A percentile compares a stretch with the other conserved stretches of the same genome.
Evolutionary conservation across 176 grass and related monocot species (phyloP).

Genomic region (Thinopyrum elongatum): DNA sequence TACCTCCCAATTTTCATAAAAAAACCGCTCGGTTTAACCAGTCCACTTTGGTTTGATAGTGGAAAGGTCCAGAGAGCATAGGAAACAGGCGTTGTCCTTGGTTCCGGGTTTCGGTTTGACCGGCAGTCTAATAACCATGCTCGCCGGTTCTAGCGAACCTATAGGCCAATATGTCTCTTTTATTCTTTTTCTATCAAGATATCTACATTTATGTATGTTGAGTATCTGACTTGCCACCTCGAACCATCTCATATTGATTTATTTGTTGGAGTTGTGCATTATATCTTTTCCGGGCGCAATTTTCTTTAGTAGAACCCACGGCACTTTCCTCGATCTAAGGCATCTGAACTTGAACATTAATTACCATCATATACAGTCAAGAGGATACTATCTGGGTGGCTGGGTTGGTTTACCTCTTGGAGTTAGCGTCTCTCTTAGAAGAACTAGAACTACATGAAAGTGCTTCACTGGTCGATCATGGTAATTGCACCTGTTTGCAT

Average conservation of each 20-base stretch:
- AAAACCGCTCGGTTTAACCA: no score
- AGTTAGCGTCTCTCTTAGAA: neutral
- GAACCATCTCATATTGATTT: neutral
- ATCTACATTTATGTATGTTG: neutral
- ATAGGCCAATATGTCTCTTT: no score
- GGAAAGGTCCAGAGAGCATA: no score
- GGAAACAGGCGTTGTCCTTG: no score
- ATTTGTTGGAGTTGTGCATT: neutral
- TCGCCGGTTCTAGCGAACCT: no score
- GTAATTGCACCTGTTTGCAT: no score
- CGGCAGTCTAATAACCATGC: no score
- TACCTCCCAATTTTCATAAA: no score
- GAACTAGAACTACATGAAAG: neutral
- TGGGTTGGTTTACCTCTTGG: neutral
- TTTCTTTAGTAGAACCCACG: neutral
- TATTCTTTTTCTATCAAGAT: neutral
- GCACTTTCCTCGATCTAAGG: neutral
- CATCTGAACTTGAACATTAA: neutral
- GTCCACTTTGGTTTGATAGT: no score
- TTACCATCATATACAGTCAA: neutral
- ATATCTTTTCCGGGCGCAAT: neutral
- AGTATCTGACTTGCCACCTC: neutral
- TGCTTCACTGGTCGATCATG: no score
- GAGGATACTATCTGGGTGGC: neutral
- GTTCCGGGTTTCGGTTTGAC: no score